phyloP scores from a whole-genome alignment of 2,329 filamentous ascomycete genomes.

The Simplicillium sp. region DNA sequence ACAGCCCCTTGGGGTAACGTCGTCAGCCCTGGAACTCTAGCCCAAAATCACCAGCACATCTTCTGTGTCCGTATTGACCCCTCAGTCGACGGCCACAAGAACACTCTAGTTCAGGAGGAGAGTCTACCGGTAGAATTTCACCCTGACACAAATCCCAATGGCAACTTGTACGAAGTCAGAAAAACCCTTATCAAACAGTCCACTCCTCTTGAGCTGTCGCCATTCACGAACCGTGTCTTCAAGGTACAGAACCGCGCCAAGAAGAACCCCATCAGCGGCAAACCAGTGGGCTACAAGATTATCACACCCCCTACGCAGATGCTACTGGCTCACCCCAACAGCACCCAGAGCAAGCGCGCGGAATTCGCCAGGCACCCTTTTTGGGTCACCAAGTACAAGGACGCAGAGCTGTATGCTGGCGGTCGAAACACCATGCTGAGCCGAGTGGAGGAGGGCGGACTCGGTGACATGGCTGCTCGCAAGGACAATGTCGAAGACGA shows the following conservation, averaged over 20 bases:
- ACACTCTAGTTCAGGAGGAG: constrained; percentile 39
- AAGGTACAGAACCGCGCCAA: constrained; percentile 36
- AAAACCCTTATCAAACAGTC: constrained; percentile 34
- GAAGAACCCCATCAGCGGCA: constrained; percentile 32
- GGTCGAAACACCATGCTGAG: constrained; percentile 37
- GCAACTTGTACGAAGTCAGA: constrained; percentile 30
- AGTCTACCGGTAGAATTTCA: constrained; percentile 32
- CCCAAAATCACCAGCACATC: constrained; percentile 62
- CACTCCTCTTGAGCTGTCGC: constrained; percentile 37
- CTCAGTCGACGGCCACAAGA: constrained; percentile 49
- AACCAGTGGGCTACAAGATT: constrained; percentile 38
- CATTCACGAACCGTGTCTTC: constrained; percentile 36
- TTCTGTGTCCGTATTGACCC: constrained; percentile 60
- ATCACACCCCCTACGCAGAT: constrained; percentile 27
- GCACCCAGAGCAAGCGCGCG: constrained; percentile 28
- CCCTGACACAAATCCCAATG: constrained; percentile 35
- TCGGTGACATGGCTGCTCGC: constrained; percentile 25
- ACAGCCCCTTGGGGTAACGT: constrained; percentile 46
- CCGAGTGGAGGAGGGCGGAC: constrained; percentile 16
- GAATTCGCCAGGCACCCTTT: constrained; percentile 33
- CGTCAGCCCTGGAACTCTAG: constrained; percentile 53
- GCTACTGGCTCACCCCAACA: constrained; percentile 28
- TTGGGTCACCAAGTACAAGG: constrained; percentile 36
- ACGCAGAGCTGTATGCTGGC: constrained; percentile 33
- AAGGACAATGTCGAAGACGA: constrained; percentile 39